Base-by-base conservation (phyloP, 1,284 basidiomycete genomes). In the Cutaneotrichosporon sp. region DNA sequence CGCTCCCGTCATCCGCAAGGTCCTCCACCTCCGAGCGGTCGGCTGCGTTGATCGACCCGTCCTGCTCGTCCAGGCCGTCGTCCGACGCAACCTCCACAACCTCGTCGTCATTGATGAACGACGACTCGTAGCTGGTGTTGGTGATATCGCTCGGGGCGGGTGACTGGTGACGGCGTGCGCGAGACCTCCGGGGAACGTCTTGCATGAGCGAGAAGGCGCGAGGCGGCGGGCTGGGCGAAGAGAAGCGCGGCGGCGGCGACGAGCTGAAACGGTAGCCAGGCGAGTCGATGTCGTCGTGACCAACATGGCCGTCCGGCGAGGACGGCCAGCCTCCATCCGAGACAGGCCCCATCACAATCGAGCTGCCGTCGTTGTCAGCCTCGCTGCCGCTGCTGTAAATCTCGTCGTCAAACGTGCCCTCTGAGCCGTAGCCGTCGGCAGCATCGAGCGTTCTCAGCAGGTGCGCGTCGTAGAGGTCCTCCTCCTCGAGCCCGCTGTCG, bases 51-150 rank as follows among this genome's bases (percentile, higher is more conserved):
- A 14, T n/a, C 6, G 22, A 55, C 18, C 51, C 53, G 47, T 51
- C 65, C 34, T 59, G 59, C 4, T 4, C 27, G 16, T 52, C 52
- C 22, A n/a, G 8, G n/a, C 3, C 31, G 33, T 16, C 60, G 25
- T 33, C 45, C 1, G 36, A 54, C 20, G 36, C 47, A 18, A 49
- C 16, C 18, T 42, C 18, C 7, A 42, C 51, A 13, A 31, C 54
- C 6, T 33, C 51, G n/a, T 46, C 46, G 33, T 66, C 65, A 33
- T 64, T 43, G 34, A 66, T 66, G 31, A 66, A 66, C 6, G 64
- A 66, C 47, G 59, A 58, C 47, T 66, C 64, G 56, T 66, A 64
- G 34, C 38, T 62, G 10, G 56, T 58, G 3, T 62, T 68, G 34
- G 11, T 38, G 34, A 18, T 20, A 10, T 16, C 47, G 47, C 34